A percentile compares a stretch with the other conserved stretches of the same genome.
Conservation (phyloP, 148 eudicot genomes). For the Dysphania ambrosioides region DNA sequence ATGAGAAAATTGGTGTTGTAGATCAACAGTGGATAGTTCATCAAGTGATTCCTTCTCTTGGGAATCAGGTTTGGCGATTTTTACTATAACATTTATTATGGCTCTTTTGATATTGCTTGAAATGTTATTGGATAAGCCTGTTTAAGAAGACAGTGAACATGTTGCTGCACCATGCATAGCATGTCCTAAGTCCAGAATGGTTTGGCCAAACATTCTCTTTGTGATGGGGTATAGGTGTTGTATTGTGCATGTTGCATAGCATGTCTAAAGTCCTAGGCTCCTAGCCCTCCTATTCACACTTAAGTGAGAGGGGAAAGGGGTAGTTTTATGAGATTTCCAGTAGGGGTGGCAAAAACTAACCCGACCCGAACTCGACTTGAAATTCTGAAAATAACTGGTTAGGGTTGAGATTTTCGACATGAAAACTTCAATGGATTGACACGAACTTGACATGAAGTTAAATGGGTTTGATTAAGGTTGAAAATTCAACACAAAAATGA, state of each 20-base stretch:
- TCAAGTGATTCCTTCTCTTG: conserved; percentile 77
- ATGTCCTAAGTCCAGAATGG: too few relatives aligned
- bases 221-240: not conserved
- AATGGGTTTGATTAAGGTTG: too few relatives aligned
- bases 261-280: not conserved
- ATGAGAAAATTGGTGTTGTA: conserved; percentile 86
- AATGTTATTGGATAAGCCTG: not conserved
- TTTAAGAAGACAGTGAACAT: not conserved
- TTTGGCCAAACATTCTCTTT: too few relatives aligned
- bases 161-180: too few relatives aligned
- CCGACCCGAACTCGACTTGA: too few relatives aligned
- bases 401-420: too few relatives aligned
- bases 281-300: too few relatives aligned
- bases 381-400: too few relatives aligned
- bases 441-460: too few relatives aligned
- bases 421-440: too few relatives aligned
- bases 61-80: conserved; percentile 45
- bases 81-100: not conserved
- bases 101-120: not conserved
- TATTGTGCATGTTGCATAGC: not conserved
- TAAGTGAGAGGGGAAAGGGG: not conserved
- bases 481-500: too few relatives aligned
- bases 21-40: conserved; percentile 84
- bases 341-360: too few relatives aligned
- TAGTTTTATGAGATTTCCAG: not conserved